A percentile compares a stretch with the other conserved stretches of the same genome.
Conservation (phyloP, 345 rosid genomes). For the Brassica incana region DNA sequence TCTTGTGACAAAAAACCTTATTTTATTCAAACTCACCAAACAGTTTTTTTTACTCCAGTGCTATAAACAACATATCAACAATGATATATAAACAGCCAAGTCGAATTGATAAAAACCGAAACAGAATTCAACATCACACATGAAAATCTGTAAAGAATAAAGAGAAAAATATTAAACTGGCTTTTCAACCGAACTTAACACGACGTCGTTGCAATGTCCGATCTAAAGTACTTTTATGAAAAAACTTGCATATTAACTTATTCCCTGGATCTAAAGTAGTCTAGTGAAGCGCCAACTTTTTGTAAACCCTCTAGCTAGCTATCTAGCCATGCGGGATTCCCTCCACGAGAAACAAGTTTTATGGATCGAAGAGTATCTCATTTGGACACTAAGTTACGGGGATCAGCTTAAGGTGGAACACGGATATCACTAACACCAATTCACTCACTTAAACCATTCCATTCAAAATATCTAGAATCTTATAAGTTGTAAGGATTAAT, state of each 20-base stretch:
- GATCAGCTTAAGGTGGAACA: background rate
- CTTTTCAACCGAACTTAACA: constrained; percentile 6
- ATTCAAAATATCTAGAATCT: background rate
- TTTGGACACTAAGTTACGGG: background rate
- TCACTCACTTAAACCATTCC: background rate
- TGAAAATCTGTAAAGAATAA: background rate
- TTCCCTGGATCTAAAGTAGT: background rate
- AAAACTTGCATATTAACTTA: background rate
- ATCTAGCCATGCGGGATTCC: background rate
- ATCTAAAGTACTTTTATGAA: background rate
- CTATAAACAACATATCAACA: constrained; percentile 19
- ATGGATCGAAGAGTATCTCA: background rate
- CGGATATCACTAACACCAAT: background rate
- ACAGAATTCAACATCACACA: constrained; percentile 15
- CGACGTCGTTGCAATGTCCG: background rate
- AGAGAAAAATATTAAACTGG: background rate
- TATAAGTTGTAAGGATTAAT: background rate
- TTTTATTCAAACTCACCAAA: constrained; percentile 18
- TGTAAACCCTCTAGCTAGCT: background rate
- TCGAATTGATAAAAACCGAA: constrained; percentile 6
- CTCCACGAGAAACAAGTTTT: background rate
- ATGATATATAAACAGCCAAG: constrained; percentile 13
- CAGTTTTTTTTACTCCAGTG: background rate
- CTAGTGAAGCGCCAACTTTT: background rate
- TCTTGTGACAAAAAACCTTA: background rate